These are phyloP conservation scores for Dactylonectria estremocensis DNA, from an alignment of 2,329 filamentous ascomycete species.

Conservation along the genomic window DNA sequence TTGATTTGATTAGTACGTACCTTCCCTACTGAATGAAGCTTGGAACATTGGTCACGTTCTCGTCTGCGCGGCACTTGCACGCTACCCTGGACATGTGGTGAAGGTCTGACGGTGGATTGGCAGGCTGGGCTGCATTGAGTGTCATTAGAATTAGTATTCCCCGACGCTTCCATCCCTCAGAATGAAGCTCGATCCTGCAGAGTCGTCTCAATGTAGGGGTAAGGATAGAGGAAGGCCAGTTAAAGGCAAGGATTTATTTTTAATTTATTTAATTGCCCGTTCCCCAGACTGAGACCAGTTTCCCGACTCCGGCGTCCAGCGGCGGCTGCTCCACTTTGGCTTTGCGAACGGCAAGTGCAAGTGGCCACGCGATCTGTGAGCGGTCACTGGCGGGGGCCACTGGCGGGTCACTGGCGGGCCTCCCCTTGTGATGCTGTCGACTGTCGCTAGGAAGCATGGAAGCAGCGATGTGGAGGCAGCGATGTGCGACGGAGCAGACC, in stretches of 20 bases:
- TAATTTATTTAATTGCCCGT: neutral
- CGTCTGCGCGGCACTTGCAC: neutral
- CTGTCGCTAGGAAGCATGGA: too few species aligned
- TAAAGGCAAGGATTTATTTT: neutral
- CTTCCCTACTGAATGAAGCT: neutral
- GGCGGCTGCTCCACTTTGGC: slow-evolving; percentile 19
- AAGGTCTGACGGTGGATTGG: neutral
- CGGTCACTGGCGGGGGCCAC: slow-evolving; percentile 1
- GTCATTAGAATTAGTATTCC: too few species aligned
- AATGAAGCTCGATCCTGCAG: neutral
- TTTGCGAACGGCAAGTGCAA: slow-evolving; percentile 10
- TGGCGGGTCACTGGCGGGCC: neutral
- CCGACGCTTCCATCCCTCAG: neutral
- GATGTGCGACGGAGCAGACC: neutral
- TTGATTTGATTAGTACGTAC: neutral
- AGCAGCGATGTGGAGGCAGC: slow-evolving; percentile 5
- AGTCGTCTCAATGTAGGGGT: neutral
- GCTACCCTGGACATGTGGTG: neutral
- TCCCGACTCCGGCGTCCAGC: slow-evolving; percentile 25
- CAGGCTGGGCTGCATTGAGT: too few species aligned
- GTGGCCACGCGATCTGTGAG: neutral
- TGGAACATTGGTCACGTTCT: neutral
- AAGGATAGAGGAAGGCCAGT: neutral
- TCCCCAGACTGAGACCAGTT: slow-evolving; percentile 14
- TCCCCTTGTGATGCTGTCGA: neutral